Base-by-base conservation (phyloP, 371 early-diverging fungal species). In the Vairimorpha apis region DNA sequence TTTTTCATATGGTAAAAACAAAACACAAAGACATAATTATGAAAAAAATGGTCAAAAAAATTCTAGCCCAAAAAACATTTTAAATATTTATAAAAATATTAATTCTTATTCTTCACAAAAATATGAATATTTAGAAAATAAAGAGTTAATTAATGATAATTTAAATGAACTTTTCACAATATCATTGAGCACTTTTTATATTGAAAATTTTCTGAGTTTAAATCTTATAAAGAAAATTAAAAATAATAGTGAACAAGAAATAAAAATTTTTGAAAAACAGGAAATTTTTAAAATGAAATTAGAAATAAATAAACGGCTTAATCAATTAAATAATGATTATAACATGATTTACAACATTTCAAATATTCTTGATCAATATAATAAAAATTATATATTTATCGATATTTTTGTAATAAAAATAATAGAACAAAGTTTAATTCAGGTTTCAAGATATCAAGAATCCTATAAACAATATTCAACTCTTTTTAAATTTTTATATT, bases 221-320 rank as follows among this genome's bases (percentile, higher is more conserved):
- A n/a, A n/a, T n/a, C n/a, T n/a, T n/a, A n/a, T n/a, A n/a, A n/a
- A n/a, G n/a, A n/a, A n/a, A n/a, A n/a, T n/a, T n/a, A 14, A 59
- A 59, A 59, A 59, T 14, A 3, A 12, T 3, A 59, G 30, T 16
- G 5, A 35, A 30, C 3, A 59, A 25, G 59, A 59, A 59, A 35
- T 14, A 35, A 10, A 33, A 16, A 10, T 10, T 2, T 1, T 18
- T 3, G 14, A 2, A 16, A 35, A 18, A 30, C 16, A 12, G 1
- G 37, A 59, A 59, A 4, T 59, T 13, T n/a, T 55, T 14, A 56
- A 72, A 45, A 14, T 67, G 18, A 74, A 67, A 62, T 62, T 74
- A 18, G 56, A 74, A 44, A 58, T 80, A 10, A 80, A 80, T 41
- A 80, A 80, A 65, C 66, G 80, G 23, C 51, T 80, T 8, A 53